Conservation (phyloP, 345 rosid genomes). For the Psidium friedrichsthalianum region DNA sequence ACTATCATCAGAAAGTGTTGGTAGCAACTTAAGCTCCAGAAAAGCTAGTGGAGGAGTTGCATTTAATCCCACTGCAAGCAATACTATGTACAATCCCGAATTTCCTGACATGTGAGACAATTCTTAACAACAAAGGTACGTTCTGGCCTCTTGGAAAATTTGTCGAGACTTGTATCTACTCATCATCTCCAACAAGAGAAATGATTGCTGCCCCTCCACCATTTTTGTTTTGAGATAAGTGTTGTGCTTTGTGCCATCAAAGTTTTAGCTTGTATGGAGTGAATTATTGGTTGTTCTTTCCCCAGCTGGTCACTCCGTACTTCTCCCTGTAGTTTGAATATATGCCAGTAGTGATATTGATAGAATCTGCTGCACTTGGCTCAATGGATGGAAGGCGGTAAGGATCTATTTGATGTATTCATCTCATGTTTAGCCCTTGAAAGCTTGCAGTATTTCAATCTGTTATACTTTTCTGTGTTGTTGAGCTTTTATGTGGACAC, state of each 20-base stretch:
- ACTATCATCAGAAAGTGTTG: conserved; percentile 35
- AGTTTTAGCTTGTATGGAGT: neutral
- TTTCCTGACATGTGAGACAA: conserved; percentile 27
- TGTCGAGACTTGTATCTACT: neutral
- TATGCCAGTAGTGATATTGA: neutral
- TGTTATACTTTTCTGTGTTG: neutral
- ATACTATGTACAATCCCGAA: neutral
- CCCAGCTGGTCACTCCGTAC: neutral
- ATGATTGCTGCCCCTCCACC: neutral
- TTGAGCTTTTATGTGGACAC: neutral
- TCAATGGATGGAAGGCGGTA: neutral
- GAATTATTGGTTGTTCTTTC: neutral
- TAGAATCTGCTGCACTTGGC: neutral
- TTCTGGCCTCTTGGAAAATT: neutral
- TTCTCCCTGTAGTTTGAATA: neutral
- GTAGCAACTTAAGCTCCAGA: conserved; percentile 32
- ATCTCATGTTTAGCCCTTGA: neutral
- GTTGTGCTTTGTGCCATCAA: neutral
- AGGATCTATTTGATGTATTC: neutral
- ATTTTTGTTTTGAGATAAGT: neutral
- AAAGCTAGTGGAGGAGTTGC: conserved; percentile 40
- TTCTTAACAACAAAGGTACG: conserved; percentile 73
- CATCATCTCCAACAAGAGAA: neutral
- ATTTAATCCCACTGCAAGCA: conserved; percentile 10
- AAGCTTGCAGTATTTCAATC: neutral